These are phyloP conservation scores for Brassica incana DNA, from an alignment of 345 rosid genomes.

Conservation along the genomic window DNA sequence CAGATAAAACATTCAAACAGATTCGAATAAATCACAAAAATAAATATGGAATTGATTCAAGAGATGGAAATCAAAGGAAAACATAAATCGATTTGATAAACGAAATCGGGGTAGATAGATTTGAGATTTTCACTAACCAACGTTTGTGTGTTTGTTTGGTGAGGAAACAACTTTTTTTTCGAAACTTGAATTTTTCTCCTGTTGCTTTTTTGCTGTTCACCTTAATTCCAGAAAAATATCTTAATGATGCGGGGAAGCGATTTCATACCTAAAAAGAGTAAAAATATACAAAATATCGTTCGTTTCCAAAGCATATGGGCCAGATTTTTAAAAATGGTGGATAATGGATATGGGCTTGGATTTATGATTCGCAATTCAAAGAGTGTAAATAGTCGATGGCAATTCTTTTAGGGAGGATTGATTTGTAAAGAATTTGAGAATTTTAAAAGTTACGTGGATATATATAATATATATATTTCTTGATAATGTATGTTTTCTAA, in stretches of 20 bases:
- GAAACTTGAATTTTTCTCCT: constrained; percentile 26
- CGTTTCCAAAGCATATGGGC: constrained; percentile 13
- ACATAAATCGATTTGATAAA: background rate
- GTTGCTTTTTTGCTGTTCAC: background rate
- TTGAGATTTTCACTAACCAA: constrained; percentile 38
- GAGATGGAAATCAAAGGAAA: background rate
- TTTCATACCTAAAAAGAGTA: constrained; percentile 26
- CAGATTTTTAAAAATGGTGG: background rate
- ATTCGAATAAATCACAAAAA: background rate
- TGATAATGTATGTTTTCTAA: too few species aligned
- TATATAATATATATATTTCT: too few species aligned
- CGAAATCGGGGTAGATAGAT: constrained; percentile 5
- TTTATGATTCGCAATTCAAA: background rate
- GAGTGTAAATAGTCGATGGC: background rate
- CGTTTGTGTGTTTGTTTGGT: constrained; percentile 27
- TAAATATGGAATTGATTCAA: background rate
- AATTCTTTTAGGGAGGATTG: too few species aligned
- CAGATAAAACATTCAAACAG: background rate
- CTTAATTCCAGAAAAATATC: constrained; percentile 9
- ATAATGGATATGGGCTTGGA: constrained; percentile 13
- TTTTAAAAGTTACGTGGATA: too few species aligned
- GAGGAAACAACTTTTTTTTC: constrained; percentile 4
- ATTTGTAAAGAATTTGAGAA: too few species aligned
- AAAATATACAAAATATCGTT: constrained; percentile 15
- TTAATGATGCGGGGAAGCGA: constrained; percentile 25